Evolutionary conservation across 768 basidiomycete genomes (phyloP), one percentile per base, ranked within the genome.

Genomic region (Termitomyces sp.): DNA sequence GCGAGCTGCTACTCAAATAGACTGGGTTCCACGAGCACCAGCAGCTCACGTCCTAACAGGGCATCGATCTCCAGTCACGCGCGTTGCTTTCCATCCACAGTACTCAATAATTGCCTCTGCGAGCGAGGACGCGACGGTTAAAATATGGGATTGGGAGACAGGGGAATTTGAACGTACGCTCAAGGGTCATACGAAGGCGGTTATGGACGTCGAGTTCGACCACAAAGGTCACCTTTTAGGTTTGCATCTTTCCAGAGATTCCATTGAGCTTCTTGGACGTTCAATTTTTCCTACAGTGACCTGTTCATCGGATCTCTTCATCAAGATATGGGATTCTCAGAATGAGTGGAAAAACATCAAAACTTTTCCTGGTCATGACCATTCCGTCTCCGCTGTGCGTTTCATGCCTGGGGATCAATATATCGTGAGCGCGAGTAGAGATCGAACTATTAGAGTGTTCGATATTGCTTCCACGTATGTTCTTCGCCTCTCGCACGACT

Each of bases 111-210:
- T 95, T 45, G 94, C 89, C 22, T 89, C 87, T 39, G 91, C 91
- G 15, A 92, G 90, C 64, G 92, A 93, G 67, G 94, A 96, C 68
- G 81, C 91, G 51, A 94, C 86, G 1, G 81, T 95, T 63, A 95
- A 95, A 77, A 86, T 95, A 48, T 95, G 94, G 93, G 94, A 96
- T 65, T 96, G 93, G 93, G 94, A 96, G 70, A 88, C 90, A 31
- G 94, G 94, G 42, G 93, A 95, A 64, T 90, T 94, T 69, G 94
- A 96, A 71, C 75, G 92, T 62, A 95, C 94, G 10, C 72, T 95
- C 58, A 95, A 94, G 72, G 91, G 93, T 7, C 94, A 96, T 75
- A 95, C 94, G 34, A 92, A 90, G 69, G 84, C 87, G 20, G 87
- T 95, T 29, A 84, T 84, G 69, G 94, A 94, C 72, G 84, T 90